Base-by-base conservation (phyloP, 2,329 filamentous ascomycete species). In the Mycogone perniciosa region DNA sequence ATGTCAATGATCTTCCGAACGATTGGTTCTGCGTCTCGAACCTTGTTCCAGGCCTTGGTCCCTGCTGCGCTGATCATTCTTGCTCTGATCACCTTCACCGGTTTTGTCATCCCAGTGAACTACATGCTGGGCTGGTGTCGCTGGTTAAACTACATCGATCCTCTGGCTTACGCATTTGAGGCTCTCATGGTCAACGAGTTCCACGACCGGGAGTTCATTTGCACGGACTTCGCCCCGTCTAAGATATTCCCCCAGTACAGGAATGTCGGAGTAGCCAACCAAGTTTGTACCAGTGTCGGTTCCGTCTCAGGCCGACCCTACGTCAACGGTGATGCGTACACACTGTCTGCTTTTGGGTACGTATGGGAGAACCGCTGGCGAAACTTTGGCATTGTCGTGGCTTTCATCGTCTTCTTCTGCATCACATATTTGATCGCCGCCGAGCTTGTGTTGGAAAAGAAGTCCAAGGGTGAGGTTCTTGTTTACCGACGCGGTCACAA, bases 1-100 rank as follows among this genome's bases (percentile, higher is more conserved):
- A 93, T 93, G 87, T 90, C 86, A 44, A 91, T 89, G 83, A 78
- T 92, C 55, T 95, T 95, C 79, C 81, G 89, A 45, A 86, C 82
- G 6, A 88, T 95, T 56, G 89, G 80, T n/a, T 84, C 87, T 0
- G 71, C 85, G 1, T 90, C 89, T 4, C 77, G 86, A 44, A 88
- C 86, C 0, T 71, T 86, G 9, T 81, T 82, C 9, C 79, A 84
- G 60, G 80, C 81, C 57, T 76, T 84, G 68, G 79, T 81, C 1
- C 80, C 79, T 2, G 75, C 80, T 35, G 77, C 80, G 4, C 56
- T 84, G 10, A 67, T 84, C 56, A 86, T 88, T 56, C 70, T 88
- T 45, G 79, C 76, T 54, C 76, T 88, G 33, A 76, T 89, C 66
- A 84, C 82, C 58, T 82, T 82, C 65, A 89, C 86, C 13, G 86